Base-by-base conservation (phyloP, 1,284 basidiomycete genomes). In the Cutaneotrichosporon sp. region DNA sequence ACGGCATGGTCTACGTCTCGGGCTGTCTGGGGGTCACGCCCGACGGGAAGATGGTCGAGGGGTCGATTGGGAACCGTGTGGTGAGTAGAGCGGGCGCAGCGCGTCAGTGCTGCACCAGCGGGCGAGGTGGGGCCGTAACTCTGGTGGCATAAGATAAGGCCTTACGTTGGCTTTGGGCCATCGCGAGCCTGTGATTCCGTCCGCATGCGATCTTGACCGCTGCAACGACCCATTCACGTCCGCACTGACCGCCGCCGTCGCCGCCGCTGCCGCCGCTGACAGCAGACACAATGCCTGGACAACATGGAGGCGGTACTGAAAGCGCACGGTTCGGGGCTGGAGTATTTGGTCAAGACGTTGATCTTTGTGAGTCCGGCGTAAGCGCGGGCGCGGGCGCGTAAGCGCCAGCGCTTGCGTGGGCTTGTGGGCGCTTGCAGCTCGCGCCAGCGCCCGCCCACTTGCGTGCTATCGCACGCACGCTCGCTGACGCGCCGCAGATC, bases 311-410 rank as follows among this genome's bases (percentile, higher is more conserved):
- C 76, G 43, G 77, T 85, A 17, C 76, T 86, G n/a, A 76, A 80
- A 54, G 83, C 81, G 10, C 78, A 83, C 4, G 84, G 83, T 23
- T 82, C 82, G 0, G 76, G 75, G 14, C 73, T 84, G 10, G 77
- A 81, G 46, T 76, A 83, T 54, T 77, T 84, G 37, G 75, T 86
- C 63, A 86, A 86, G 70, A 79, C 77, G 39, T 85, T 80, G 60
- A 70, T 84, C 44, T 86, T 81, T 69, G 70, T 86, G 52, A 72
- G 64, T 60, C 7, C n/a, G 13, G n/a, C n/a, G n/a, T n/a, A 12
- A 12, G 22, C 8, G n/a, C 36, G 33, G 13, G 34, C 34, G 34
- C 9, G 9, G 15, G 9, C n/a, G n/a, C n/a, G n/a, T n/a, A n/a
- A n/a, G n/a, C n/a, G n/a, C n/a, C n/a, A n/a, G n/a, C n/a, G n/a